Evolutionary conservation across 31 red algal species (phyloP).

Genomic region (Porphyra umbilicalis): DNA sequence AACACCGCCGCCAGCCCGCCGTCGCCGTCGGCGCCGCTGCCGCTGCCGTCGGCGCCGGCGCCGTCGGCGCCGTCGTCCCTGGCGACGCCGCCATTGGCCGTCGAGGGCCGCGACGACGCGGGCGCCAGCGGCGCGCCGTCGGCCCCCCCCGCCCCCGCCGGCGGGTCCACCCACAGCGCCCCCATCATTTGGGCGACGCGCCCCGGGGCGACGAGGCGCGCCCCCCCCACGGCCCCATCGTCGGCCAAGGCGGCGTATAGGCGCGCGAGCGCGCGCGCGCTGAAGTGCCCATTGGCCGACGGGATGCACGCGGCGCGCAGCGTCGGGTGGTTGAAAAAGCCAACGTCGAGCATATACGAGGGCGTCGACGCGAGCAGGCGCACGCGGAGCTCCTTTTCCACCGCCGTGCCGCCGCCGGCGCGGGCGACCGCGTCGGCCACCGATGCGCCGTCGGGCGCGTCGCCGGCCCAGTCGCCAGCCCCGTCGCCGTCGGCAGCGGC

Average conservation of each 20-base stretch:
- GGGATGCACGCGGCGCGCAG: constrained; percentile 44
- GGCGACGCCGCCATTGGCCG: too few species aligned
- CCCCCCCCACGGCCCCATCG: constrained; percentile 22
- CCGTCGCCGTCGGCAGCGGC: neutral
- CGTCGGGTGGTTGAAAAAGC: constrained; percentile 62
- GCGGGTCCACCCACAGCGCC: constrained; percentile 8
- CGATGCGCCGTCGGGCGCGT: neutral
- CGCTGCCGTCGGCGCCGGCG: too few species aligned
- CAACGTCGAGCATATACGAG: constrained; percentile 34
- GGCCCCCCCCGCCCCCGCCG: neutral
- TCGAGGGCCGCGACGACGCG: too few species aligned
- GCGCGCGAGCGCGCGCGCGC: constrained; percentile 54
- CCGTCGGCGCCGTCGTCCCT: too few species aligned
- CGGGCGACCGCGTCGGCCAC: neutral
- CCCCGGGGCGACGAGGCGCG: constrained; percentile 3
- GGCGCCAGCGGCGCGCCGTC: neutral
- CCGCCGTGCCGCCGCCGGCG: neutral
- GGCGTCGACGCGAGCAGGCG: neutral
- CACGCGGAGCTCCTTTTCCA: neutral
- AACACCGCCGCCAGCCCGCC: neutral
- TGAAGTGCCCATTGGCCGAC: constrained; percentile 77
- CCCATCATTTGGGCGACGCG: constrained; percentile 22
- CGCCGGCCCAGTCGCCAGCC: neutral
- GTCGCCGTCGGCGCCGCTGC: neutral
- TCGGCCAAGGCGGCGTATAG: constrained; percentile 32